Evolutionary conservation across 305 asterid genomes (phyloP), one percentile per base, ranked within the genome.

Genomic region (Coffea humblotiana): DNA sequence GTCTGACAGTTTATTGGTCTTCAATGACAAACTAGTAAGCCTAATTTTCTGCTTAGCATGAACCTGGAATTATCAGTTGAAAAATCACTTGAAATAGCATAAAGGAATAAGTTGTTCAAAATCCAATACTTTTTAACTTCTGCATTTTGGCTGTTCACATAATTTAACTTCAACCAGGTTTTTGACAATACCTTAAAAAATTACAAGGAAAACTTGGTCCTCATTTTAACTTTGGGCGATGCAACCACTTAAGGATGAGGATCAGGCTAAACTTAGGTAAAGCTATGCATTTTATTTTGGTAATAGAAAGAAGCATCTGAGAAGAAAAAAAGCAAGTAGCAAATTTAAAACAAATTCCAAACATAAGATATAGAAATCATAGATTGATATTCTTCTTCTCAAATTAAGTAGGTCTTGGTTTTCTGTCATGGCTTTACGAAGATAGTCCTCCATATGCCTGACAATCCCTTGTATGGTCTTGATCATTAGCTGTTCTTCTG

Each of bases 351-450:
- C 64, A 58, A 58, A 58, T 58, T 58, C 25, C n/a, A 58, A 58
- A 19, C 0, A 58, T 58, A 8, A 19, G 64, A 19, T 58, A 58
- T 58, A 58, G 64, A 58, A 58, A 25, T 58, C 25, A 58, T 68
- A 27, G 25, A 21, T 14, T 19, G 13, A 51, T 51, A 13, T 51
- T 1, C 60, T 52, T 52, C 60, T 52, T 37, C 40, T 37, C 60
- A 52, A 19, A 52, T 14, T 52, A 52, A 52, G 6, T 18, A 7
- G 5, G 76, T 19, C 25, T 3, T 58, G 64, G 3, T 58, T 58
- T 82, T 75, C 88, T 47, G 74, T 81, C 65, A 47, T 83, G 84
- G 43, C 77, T 81, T 71, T 48, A 81, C 84, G 93, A 98, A 89
- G 99, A 89, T 29, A 1, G 29, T 29, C 29, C 29, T 29, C 1